Evolutionary conservation across 129 eudicot species (phyloP).

Genomic region (Lonicera japonica): DNA sequence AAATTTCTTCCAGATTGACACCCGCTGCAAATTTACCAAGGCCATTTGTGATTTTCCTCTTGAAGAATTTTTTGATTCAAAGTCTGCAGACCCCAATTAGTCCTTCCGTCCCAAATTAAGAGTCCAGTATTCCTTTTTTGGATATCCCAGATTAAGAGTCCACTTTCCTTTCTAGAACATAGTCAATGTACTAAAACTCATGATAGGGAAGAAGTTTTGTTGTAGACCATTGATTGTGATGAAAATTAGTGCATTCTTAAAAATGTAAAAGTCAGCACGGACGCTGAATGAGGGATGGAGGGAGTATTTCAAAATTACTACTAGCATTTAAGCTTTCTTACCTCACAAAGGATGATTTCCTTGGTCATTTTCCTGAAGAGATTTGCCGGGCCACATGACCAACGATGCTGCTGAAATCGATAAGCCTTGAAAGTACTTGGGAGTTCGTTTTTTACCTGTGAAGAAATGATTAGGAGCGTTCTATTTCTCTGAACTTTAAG

Average conservation of each 20-base stretch:
- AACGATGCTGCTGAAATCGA: slow-evolving; percentile 84
- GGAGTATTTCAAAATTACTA: too few species aligned
- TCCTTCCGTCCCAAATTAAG: too few species aligned
- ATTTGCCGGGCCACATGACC: slow-evolving; percentile 96
- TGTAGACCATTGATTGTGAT: neutral
- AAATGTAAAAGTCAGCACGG: too few species aligned
- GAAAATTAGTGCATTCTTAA: neutral
- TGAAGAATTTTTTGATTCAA: neutral
- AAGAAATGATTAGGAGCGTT: slow-evolving; percentile 9
- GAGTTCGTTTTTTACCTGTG: slow-evolving; percentile 75
- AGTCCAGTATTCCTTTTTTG: too few species aligned
- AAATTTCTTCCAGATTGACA: slow-evolving; percentile 64
- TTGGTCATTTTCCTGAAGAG: slow-evolving; percentile 68
- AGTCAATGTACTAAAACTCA: too few species aligned
- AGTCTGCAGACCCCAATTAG: too few species aligned
- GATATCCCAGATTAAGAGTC: too few species aligned
- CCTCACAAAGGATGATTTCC: slow-evolving; percentile 70
- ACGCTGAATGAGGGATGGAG: too few species aligned
- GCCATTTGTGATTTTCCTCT: neutral
- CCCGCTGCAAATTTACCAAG: slow-evolving; percentile 47
- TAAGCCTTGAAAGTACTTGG: slow-evolving; percentile 86
- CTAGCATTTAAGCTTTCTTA: slow-evolving; percentile 11
- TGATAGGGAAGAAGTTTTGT: neutral
- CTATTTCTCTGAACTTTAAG: slow-evolving; percentile 2
- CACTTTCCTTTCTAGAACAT: too few species aligned